These are phyloP conservation scores for Davidsoniella virescens DNA, from an alignment of 2,329 filamentous ascomycete species.

Conservation along the genomic window DNA sequence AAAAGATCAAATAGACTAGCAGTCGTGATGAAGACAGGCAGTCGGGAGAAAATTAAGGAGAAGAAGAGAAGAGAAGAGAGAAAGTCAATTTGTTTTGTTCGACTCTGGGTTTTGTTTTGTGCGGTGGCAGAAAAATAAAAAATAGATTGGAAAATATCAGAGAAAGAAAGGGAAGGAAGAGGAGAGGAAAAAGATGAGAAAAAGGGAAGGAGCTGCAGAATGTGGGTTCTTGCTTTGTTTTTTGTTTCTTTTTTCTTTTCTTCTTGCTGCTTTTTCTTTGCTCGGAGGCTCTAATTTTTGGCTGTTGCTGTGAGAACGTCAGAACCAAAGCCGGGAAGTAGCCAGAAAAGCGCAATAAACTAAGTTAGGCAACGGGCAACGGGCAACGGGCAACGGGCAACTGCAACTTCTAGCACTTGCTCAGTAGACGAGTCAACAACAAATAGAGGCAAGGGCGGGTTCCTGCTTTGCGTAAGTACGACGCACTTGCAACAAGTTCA, in stretches of 20 bases:
- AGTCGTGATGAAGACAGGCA: neutral
- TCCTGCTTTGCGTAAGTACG: too few relatives aligned
- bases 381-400: too few relatives aligned
- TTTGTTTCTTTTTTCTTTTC: too few relatives aligned
- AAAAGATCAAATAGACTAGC: neutral
- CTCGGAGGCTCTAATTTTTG: neutral
- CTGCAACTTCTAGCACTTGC: too few relatives aligned
- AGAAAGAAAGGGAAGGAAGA: neutral
- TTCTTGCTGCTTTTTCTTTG: neutral
- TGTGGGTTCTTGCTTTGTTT: constrained; percentile 2
- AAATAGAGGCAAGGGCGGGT: too few relatives aligned
- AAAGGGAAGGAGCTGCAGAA: constrained; percentile 1
- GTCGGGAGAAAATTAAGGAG: neutral
- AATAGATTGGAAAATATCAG: constrained; percentile 1
- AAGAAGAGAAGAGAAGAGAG: neutral
- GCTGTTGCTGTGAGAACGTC: neutral
- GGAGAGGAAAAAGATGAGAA: neutral
- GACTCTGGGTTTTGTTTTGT: neutral
- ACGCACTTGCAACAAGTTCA: neutral
- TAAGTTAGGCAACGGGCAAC: too few relatives aligned
- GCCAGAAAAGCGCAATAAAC: neutral
- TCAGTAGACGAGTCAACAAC: too few relatives aligned
- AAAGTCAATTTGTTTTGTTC: neutral
- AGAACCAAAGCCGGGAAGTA: neutral
- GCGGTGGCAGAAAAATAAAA: constrained; percentile 1